Percentiles rank a stretch among this genome's conserved stretches.
phyloP scores from a whole-genome alignment of 208 protist genomes.

The Dictyostelium gargantuum region DNA sequence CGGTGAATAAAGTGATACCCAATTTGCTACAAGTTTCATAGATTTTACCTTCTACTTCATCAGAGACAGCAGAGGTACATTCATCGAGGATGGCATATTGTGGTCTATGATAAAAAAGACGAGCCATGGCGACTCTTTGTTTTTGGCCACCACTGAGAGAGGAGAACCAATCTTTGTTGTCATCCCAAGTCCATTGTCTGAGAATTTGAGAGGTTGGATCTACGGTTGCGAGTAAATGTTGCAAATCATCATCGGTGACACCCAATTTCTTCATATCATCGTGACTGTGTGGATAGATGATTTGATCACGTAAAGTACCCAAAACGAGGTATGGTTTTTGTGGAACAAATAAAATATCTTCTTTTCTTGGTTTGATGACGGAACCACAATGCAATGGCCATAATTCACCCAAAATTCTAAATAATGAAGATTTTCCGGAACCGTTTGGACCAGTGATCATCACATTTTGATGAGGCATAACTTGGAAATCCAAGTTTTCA shows the following conservation, averaged over 20 bases:
- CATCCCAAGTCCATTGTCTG: constrained; percentile 73
- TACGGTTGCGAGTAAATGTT: constrained; percentile 57
- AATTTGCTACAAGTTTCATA: constrained; percentile 64
- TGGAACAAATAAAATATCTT: constrained; percentile 74
- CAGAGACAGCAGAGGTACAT: constrained; percentile 72
- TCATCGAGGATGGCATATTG: constrained; percentile 84
- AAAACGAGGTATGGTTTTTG: constrained; percentile 82
- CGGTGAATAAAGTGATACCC: constrained; percentile 70
- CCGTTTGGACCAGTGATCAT: constrained; percentile 81
- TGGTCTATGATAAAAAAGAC: constrained; percentile 83
- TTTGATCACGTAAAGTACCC: constrained; percentile 81
- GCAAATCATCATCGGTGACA: constrained; percentile 75
- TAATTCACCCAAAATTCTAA: constrained; percentile 82
- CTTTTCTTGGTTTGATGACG: constrained; percentile 73
- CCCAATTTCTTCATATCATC: constrained; percentile 69
- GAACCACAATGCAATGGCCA: constrained; percentile 80
- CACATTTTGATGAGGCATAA: constrained; percentile 73
- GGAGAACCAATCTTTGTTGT: constrained; percentile 80
- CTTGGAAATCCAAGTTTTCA: constrained; percentile 72
- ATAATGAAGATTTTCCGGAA: constrained; percentile 77
- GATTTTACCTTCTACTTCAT: constrained; percentile 68
- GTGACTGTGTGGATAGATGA: constrained; percentile 75
- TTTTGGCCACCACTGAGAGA: constrained; percentile 82
- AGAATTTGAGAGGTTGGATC: constrained; percentile 65
- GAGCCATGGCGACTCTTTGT: constrained; percentile 83